A percentile compares a stretch with the other conserved stretches of the same genome.
Conservation (phyloP, 139 green algal genomes). For the Diplosphaera chodatii region DNA sequence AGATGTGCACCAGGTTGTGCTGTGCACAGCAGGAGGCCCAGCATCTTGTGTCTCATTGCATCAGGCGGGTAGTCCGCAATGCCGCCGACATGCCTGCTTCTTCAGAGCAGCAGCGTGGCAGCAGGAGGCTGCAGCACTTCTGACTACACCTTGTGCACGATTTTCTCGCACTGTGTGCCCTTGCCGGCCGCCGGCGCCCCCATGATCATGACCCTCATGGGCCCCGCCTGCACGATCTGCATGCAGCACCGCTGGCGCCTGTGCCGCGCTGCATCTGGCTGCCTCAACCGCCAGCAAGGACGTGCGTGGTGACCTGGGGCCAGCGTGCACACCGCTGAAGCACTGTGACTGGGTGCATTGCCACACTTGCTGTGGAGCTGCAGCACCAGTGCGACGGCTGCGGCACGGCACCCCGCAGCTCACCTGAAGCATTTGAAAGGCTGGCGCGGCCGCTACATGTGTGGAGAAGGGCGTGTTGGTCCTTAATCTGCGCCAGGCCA, state of each 20-base stretch:
- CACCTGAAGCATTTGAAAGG: neutral
- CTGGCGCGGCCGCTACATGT: neutral
- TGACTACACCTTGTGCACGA: conserved; percentile 77
- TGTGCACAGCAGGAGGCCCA: neutral
- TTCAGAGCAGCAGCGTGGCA: too few species aligned
- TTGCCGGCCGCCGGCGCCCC: conserved; percentile 94
- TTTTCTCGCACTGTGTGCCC: conserved; percentile 90
- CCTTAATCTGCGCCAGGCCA: neutral
- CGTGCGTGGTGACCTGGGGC: neutral
- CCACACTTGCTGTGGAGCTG: too few species aligned
- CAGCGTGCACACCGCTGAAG: too few species aligned
- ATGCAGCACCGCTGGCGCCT: neutral
- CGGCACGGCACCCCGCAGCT: neutral
- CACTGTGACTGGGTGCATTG: too few species aligned
- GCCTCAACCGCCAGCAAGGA: neutral
- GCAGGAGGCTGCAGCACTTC: too few species aligned
- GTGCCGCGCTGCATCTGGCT: neutral
- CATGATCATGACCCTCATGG: conserved; percentile 88
- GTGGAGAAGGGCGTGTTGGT: neutral
- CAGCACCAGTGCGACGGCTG: too few species aligned
- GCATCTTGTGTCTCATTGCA: too few species aligned
- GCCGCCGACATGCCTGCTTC: too few species aligned
- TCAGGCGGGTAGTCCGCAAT: too few species aligned
- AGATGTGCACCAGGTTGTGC: conserved; percentile 83
- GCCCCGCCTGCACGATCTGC: neutral